phyloP scores from a whole-genome alignment of 2,329 filamentous ascomycete species.

The Aspergillus intermedius region DNA sequence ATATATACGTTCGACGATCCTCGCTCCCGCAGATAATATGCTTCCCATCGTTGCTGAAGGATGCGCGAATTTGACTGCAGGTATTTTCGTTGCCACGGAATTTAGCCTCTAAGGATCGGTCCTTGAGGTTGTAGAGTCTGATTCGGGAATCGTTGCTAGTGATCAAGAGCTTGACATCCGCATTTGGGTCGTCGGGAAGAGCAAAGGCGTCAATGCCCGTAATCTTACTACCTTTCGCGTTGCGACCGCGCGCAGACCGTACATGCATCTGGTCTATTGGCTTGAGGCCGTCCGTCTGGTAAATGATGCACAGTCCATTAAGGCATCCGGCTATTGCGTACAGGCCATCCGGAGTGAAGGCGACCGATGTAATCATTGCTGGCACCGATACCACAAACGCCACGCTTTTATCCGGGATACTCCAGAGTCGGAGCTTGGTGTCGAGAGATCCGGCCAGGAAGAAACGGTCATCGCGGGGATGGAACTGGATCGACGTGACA shows the following conservation, averaged over 20 bases:
- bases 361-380: slow-evolving; percentile 88
- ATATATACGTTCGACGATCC: slow-evolving; percentile 83
- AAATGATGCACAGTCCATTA: slow-evolving; percentile 80
- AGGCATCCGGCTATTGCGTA: slow-evolving; percentile 82
- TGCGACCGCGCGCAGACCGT: slow-evolving; percentile 84
- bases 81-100: slow-evolving; percentile 87
- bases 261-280: slow-evolving; percentile 82
- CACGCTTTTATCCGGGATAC: slow-evolving; percentile 91
- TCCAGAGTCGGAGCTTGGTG: slow-evolving; percentile 83
- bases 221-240: slow-evolving; percentile 94
- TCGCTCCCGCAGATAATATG: slow-evolving; percentile 93
- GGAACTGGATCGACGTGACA: slow-evolving; percentile 89
- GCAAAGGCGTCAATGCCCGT: slow-evolving; percentile 78
- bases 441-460: slow-evolving; percentile 92
- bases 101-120: slow-evolving; percentile 80
- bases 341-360: slow-evolving; percentile 88
- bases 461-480: slow-evolving; percentile 91
- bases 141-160: slow-evolving; percentile 94
- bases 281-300: slow-evolving; percentile 85
- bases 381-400: slow-evolving; percentile 70
- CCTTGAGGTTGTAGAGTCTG: slow-evolving; percentile 78
- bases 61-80: slow-evolving; percentile 82
- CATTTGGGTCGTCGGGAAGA: slow-evolving; percentile 51
- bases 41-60: slow-evolving; percentile 76
- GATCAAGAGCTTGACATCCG: slow-evolving; percentile 75